Evolutionary conservation across 768 basidiomycete genomes (phyloP).

Genomic region (Serendipita sp.): DNA sequence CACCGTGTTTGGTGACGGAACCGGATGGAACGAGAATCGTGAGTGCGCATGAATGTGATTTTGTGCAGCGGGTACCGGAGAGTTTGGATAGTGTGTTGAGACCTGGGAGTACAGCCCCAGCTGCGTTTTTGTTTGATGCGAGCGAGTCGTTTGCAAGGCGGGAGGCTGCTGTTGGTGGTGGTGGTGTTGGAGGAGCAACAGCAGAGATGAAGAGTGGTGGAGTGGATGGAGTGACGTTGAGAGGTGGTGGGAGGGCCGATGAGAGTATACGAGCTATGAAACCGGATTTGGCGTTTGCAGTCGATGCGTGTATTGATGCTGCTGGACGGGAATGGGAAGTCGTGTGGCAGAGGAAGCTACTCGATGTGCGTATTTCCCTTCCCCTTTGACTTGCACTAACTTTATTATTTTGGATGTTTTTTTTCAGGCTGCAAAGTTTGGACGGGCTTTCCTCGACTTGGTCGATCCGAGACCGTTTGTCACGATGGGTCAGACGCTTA

Average conservation of each 20-base stretch:
- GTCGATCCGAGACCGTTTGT: slow-evolving; percentile 88
- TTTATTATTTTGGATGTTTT: background rate
- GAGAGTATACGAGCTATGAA: slow-evolving; percentile 81
- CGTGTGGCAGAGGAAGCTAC: slow-evolving; percentile 70
- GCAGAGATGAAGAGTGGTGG: background rate
- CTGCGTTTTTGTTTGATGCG: slow-evolving; percentile 85
- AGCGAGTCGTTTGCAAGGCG: slow-evolving; percentile 73
- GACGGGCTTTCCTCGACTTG: slow-evolving; percentile 85
- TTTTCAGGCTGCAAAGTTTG: slow-evolving; percentile 84
- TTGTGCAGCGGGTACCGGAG: slow-evolving; percentile 91
- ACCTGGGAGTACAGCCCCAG: slow-evolving; percentile 73
- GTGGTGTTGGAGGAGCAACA: background rate
- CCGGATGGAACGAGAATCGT: slow-evolving; percentile 80
- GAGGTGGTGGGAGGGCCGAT: slow-evolving; percentile 47
- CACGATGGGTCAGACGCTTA: slow-evolving; percentile 78
- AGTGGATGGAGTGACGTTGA: background rate
- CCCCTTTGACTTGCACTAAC: background rate
- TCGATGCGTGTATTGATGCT: slow-evolving; percentile 85
- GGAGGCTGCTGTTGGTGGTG: slow-evolving; percentile 30
- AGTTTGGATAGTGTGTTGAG: slow-evolving; percentile 41
- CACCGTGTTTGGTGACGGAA: slow-evolving; percentile 41
- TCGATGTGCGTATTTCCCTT: slow-evolving; percentile 42
- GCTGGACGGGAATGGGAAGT: slow-evolving; percentile 87
- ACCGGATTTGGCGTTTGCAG: slow-evolving; percentile 70
- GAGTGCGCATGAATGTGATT: slow-evolving; percentile 62